Percentiles rank a stretch among this genome's conserved stretches.
These are phyloP conservation scores for Euptelea pleiosperma DNA, from an alignment of 164 flowering plant genomes.

Conservation along the genomic window DNA sequence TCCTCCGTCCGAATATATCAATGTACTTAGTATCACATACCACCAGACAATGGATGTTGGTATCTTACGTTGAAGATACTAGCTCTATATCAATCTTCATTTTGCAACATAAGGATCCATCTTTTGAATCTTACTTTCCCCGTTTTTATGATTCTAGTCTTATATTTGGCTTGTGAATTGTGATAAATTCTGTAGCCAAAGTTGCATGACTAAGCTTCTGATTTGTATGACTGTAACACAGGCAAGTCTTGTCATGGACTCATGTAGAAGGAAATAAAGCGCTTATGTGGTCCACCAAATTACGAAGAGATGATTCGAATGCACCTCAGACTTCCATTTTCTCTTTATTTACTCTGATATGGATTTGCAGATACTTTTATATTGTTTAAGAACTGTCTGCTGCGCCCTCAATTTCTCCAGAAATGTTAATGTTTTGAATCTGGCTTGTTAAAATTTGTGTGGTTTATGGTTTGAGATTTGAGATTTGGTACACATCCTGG, in stretches of 20 bases:
- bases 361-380: neutral
- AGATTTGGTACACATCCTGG: too few species aligned
- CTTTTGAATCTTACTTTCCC: too few species aligned
- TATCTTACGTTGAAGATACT: too few species aligned
- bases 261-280: conserved; percentile 1
- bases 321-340: conserved; percentile 1
- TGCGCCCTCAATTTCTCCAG: too few species aligned
- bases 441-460: too few species aligned
- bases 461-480: too few species aligned
- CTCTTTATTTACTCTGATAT: neutral
- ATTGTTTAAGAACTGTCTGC: neutral
- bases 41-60: too few species aligned
- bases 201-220: neutral
- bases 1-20: too few species aligned
- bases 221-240: neutral
- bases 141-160: neutral
- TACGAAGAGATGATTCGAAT: neutral
- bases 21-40: too few species aligned
- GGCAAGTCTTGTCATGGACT: neutral
- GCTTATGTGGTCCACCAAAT: conserved; percentile 1
- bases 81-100: too few species aligned
- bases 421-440: too few species aligned
- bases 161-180: neutral
- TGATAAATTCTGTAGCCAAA: neutral
- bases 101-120: too few species aligned